These are phyloP conservation scores for Candida krabiensis DNA, from an alignment of 805 yeast species.

Conservation along the genomic window DNA sequence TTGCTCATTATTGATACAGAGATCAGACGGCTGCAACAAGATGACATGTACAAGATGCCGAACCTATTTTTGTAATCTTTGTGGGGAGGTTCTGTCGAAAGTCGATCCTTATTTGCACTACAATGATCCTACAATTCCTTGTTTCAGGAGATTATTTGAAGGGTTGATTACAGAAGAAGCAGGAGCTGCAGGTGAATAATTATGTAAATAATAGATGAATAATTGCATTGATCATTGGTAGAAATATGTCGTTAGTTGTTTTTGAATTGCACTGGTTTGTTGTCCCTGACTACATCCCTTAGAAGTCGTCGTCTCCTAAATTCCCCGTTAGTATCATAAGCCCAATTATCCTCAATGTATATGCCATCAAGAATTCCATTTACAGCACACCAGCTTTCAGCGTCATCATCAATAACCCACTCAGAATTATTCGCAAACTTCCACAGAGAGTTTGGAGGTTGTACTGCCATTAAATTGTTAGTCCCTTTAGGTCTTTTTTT, in stretches of 20 bases:
- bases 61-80: conserved; percentile 52
- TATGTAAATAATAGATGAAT: no score
- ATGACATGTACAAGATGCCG: conserved; percentile 55
- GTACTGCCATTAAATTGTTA: conserved; percentile 49
- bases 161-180: conserved; percentile 49
- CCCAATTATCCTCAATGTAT: conserved; percentile 45
- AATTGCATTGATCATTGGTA: no score
- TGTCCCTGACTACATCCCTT: conserved; percentile 52
- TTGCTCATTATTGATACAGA: conserved; percentile 49
- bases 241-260: not conserved
- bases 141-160: conserved; percentile 52
- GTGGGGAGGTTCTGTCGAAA: conserved; percentile 42
- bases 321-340: conserved; percentile 45
- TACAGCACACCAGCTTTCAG: conserved; percentile 50
- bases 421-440: conserved; percentile 54
- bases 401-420: conserved; percentile 66
- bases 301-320: conserved; percentile 60
- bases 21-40: conserved; percentile 64
- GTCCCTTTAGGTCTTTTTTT: conserved; percentile 69
- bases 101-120: conserved; percentile 55
- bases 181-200: no score
- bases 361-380: conserved; percentile 38
- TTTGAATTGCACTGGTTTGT: conserved; percentile 24
- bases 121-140: conserved; percentile 38
- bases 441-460: conserved; percentile 71